Evolutionary conservation across 23 red algal species (phyloP).

Genomic region (Gracilaria domingensis): DNA sequence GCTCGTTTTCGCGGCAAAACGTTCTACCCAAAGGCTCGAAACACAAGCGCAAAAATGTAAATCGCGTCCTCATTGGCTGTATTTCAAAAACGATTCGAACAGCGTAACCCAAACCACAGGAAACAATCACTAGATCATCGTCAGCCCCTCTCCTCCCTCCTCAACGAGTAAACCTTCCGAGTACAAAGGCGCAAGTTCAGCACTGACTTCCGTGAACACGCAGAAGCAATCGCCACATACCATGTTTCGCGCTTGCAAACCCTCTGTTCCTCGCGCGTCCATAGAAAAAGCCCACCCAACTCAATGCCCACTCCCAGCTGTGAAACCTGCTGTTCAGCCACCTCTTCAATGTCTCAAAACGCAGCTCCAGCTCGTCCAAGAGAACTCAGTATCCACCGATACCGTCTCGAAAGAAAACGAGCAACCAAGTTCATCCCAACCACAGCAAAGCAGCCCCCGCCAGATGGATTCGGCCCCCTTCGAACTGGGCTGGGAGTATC

Average conservation of each 20-base stretch:
- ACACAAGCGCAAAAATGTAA: neutral
- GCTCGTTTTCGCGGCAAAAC: neutral
- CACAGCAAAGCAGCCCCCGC: neutral
- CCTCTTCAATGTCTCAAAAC: neutral
- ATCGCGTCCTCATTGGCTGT: neutral
- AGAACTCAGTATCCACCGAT: neutral
- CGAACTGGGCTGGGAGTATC: constrained; percentile 7
- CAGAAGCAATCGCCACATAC: neutral
- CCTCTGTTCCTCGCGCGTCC: constrained; percentile 42
- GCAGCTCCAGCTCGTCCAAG: neutral
- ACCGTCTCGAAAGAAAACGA: neutral
- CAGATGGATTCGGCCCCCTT: neutral
- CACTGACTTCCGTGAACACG: neutral
- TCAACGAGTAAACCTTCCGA: neutral
- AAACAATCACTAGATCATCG: neutral
- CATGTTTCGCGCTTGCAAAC: constrained; percentile 56
- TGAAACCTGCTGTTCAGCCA: constrained; percentile 2
- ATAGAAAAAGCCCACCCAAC: neutral
- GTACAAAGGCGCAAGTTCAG: neutral
- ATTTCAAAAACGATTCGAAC: neutral
- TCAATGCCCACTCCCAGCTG: neutral
- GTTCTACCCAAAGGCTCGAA: neutral
- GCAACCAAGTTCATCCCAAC: neutral
- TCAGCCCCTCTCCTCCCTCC: neutral
- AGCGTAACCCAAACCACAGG: neutral